Percentiles rank a stretch among this genome's conserved stretches.
Conservation (phyloP, 148 eudicot species). For the Camellia granthamiana region DNA sequence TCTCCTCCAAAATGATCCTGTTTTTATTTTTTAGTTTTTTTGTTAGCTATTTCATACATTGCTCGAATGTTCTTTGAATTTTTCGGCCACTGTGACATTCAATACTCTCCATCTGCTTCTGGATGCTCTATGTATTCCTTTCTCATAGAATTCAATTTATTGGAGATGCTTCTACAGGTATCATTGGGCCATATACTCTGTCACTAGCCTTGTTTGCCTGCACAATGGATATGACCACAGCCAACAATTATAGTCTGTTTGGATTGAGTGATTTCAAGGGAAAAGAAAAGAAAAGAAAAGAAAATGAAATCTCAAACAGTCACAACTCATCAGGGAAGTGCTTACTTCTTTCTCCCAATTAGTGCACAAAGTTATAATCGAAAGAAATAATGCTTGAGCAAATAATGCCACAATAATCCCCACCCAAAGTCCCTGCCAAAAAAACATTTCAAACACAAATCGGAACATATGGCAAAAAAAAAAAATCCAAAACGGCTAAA, state of each 20-base stretch:
- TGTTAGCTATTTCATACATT: neutral
- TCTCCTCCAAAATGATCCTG: too few relatives aligned
- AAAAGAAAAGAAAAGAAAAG: neutral
- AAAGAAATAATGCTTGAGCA: conserved; percentile 43
- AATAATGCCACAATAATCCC: conserved; percentile 54
- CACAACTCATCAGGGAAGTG: neutral
- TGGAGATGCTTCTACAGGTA: conserved; percentile 20
- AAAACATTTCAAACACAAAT: neutral
- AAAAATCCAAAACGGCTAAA: too few relatives aligned
- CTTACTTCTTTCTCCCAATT: conserved; percentile 65
- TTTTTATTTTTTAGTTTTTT: too few relatives aligned
- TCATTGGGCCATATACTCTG: conserved; percentile 27
- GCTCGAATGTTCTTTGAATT: neutral
- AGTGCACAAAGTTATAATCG: conserved; percentile 43
- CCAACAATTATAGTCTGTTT: neutral
- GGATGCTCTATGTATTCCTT: too few relatives aligned
- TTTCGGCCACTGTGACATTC: neutral
- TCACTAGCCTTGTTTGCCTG: conserved; percentile 52
- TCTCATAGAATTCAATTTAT: neutral
- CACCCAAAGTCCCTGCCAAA: conserved; percentile 52
- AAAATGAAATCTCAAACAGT: too few relatives aligned
- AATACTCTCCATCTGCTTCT: neutral
- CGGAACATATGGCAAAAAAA: neutral
- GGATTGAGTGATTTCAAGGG: too few relatives aligned
- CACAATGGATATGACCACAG: neutral